Percentiles rank a stretch among this genome's conserved stretches.
These are phyloP conservation scores for Eutypella sp. DNA, from an alignment of 2,329 filamentous ascomycete species.

Conservation along the genomic window DNA sequence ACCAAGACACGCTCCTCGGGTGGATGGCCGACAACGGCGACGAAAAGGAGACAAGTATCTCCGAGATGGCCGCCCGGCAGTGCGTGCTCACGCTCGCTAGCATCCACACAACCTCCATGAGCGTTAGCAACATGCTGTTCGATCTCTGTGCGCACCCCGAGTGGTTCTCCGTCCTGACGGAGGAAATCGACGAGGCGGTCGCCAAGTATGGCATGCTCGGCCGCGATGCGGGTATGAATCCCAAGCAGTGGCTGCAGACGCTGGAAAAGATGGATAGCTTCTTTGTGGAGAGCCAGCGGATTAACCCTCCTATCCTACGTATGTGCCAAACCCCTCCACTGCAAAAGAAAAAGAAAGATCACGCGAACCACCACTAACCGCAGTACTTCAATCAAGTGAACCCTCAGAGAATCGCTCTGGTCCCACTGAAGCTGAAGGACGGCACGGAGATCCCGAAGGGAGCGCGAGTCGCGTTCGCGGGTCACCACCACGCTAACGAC, in stretches of 20 bases:
- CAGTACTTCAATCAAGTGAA: no score
- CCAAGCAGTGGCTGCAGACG: conserved; percentile 5
- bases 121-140: conserved; percentile 4
- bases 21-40: conserved; percentile 11
- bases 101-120: conserved; percentile 4
- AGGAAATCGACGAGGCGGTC: conserved; percentile 5
- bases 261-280: conserved; percentile 11
- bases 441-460: conserved; percentile 12
- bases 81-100: conserved; percentile 6
- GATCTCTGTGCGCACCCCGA: conserved; percentile 13
- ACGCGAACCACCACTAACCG: not conserved
- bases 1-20: conserved; percentile 9
- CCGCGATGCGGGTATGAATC: not conserved
- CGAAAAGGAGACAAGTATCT: conserved; percentile 3
- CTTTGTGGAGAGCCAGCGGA: conserved; percentile 7
- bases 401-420: conserved; percentile 8
- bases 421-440: conserved; percentile 11
- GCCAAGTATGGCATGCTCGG: conserved; percentile 3
- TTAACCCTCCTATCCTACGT: conserved; percentile 9
- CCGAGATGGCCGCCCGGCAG: conserved; percentile 1
- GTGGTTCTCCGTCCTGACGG: conserved; percentile 6
- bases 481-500: conserved; percentile 6
- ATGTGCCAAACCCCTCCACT: not conserved
- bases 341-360: no score
- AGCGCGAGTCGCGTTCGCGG: conserved; percentile 5